phyloP scores from a whole-genome alignment of 768 basidiomycete genomes.

The Rhizopogon salebrosus region DNA sequence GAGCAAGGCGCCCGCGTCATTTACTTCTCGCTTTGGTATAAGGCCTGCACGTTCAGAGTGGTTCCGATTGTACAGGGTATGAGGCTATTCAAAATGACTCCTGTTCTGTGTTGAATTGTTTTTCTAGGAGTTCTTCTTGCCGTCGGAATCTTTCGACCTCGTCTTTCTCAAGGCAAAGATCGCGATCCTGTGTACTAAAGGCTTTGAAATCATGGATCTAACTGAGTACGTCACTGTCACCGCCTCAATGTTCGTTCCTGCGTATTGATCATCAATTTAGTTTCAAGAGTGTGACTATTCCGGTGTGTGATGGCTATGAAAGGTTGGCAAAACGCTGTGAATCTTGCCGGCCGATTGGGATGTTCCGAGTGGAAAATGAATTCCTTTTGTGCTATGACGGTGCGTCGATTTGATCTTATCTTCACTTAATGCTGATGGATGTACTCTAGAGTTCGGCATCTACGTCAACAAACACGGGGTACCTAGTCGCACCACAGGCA shows the following conservation, averaged over 20 bases:
- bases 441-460: slow-evolving; percentile 72
- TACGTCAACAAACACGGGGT: slow-evolving; percentile 92
- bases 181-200: slow-evolving; percentile 87
- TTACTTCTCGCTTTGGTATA: slow-evolving; percentile 71
- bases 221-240: slow-evolving; percentile 57
- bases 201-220: slow-evolving; percentile 97
- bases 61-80: slow-evolving; percentile 86
- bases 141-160: slow-evolving; percentile 85
- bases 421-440: slow-evolving; percentile 1
- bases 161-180: slow-evolving; percentile 93
- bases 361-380: slow-evolving; percentile 87
- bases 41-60: slow-evolving; percentile 83
- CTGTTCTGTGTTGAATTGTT: background rate
- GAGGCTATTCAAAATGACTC: background rate
- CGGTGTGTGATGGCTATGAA: slow-evolving; percentile 69
- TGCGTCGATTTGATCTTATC: slow-evolving; percentile 26
- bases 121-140: slow-evolving; percentile 78
- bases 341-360: slow-evolving; percentile 76
- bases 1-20: slow-evolving; percentile 61
- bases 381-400: slow-evolving; percentile 89
- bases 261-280: slow-evolving; percentile 27
- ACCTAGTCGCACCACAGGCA: slow-evolving; percentile 61
- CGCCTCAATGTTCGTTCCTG: background rate
- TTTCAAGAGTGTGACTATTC: slow-evolving; percentile 86
- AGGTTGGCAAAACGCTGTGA: slow-evolving; percentile 78